Evolutionary conservation across 177 flowering plant genomes (phyloP).

Genomic region (Vitis hybrid): DNA sequence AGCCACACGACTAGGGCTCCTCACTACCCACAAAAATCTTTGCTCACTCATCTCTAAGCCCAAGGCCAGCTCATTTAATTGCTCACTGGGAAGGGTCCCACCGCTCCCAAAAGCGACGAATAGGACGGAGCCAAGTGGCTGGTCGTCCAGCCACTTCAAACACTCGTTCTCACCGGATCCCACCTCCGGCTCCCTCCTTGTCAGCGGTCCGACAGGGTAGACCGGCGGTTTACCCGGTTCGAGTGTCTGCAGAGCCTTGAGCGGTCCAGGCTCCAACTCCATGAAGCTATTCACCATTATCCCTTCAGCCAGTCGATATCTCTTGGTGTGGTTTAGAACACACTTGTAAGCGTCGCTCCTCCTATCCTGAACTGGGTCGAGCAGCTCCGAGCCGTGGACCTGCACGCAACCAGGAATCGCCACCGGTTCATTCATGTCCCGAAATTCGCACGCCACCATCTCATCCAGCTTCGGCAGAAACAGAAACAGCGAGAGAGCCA

Average conservation of each 20-base stretch:
- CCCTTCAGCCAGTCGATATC: conserved; percentile 46
- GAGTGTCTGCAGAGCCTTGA: conserved; percentile 21
- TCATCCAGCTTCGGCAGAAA: conserved; percentile 41
- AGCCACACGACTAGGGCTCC: conserved; percentile 36
- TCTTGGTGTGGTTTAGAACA: conserved; percentile 35
- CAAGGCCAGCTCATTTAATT: conserved; percentile 40
- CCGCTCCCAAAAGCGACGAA: conserved; percentile 54
- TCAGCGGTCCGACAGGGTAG: conserved; percentile 59
- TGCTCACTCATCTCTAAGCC: conserved; percentile 55
- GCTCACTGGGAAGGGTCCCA: conserved; percentile 43
- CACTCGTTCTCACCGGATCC: conserved; percentile 15
- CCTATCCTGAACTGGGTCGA: conserved; percentile 56
- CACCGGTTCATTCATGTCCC: conserved; percentile 41
- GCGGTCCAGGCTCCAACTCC: conserved; percentile 37
- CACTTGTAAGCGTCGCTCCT: conserved; percentile 41
- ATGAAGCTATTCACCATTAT: conserved; percentile 48
- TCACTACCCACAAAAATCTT: conserved; percentile 52
- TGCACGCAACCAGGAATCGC: conserved; percentile 61
- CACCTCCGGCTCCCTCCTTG: conserved; percentile 22
- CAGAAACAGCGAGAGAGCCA: conserved; percentile 35
- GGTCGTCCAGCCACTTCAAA: conserved; percentile 47
- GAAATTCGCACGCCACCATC: conserved; percentile 39
- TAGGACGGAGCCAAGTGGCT: conserved; percentile 51
- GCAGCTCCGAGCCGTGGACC: conserved; percentile 42
- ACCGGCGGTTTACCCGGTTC: conserved; percentile 41